Evolutionary conservation across 106 monocot species (phyloP), one percentile per base, ranked within the genome.

Genomic region (Triglochin maritima): DNA sequence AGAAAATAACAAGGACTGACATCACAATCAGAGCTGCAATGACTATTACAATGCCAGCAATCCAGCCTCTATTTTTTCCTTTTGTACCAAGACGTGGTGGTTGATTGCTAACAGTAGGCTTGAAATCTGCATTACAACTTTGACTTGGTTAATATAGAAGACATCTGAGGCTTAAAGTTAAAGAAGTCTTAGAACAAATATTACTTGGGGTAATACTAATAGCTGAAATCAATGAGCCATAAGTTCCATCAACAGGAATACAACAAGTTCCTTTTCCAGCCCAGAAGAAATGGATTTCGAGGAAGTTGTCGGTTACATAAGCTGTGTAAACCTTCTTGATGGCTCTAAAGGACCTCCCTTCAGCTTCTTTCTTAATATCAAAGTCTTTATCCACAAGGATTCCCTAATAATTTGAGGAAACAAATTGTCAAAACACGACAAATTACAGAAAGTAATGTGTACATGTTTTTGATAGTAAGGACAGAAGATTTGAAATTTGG

Each of bases 261-360:
- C 69, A 69, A 49, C 68, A 69, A 49, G 76, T 68, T 14, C 76
- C 76, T 63, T 76, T 76, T 10, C 76, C 76, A 41, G 76, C 69
- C 76, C 76, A 76, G 16, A 76, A 69, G 54, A 76, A 49, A 49
- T 76, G 76, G 52, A 76, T 49, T 45, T 76, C 76, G 3, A 76
- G 76, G 56, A 76, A 76, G 61, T 76, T 76, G 4, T 76, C 17
- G 5, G 59, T 76, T 46, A 76, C 68, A 4, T n/a, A 42, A 55
- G 69, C 53, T 46, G 10, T 46, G n/a, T 53, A 69, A 2, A n/a
- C 52, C 45, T 3, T 61, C 14, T 16, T 47, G 11, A 69, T 49
- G 10, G 62, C 75, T 54, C 4, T 44, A 47, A 60, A 62, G 5
- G 50, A 50, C 11, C 56, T 62, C 3, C 67, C 50, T 42, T 53